Base-by-base conservation (phyloP, 1,284 basidiomycete genomes). In the Leccinum subrobustum region DNA sequence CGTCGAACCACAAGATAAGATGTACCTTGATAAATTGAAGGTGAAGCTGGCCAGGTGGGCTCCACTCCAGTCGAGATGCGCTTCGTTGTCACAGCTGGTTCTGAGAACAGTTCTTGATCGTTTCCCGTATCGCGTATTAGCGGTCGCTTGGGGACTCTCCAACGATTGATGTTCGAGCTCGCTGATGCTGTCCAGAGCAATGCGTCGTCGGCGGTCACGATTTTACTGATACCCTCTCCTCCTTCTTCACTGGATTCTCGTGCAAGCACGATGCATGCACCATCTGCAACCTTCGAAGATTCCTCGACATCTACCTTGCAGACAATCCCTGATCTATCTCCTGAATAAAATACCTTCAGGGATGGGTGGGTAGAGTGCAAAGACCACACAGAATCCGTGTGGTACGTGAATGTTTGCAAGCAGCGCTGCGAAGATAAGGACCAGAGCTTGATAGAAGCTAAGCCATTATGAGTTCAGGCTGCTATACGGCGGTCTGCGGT, bases 301-400 rank as follows among this genome's bases (percentile, higher is more conserved):
- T 85, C 85, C 70, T 95, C 92, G 25, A 96, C 87, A 67, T 99
- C 96, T 37, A 96, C 90, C 64, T 89, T 90, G 74, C 93, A 95
- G 1, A 99, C 88, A 59, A 91, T 79, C 1, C 96, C 97, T 14
- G 92, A 87, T 39, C 93, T 86, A 67, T 98, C 97, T 16, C 96
- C 97, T 2, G 96, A 98, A 77, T 97, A 98, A 79, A 99, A 99
- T 1, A 88, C 81, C 72, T 96, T 92, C 55, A 99, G 82, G 12
- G 89, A 87, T 0, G 94, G 92, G 73, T 98, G 94, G 0, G 86
- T 82, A 3, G 95, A 96, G 72, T 86, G 87, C 2, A 99, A 81
- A 0, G 94, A 90, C 96, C 97, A 98, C 35, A 99, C 95, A 16
- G 94, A 95, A 61, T 95, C 94, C 14, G 91, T 88, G 73, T 99